These are phyloP conservation scores for Prunella vulgaris DNA, from an alignment of 257 asterid species.

Conservation along the genomic window DNA sequence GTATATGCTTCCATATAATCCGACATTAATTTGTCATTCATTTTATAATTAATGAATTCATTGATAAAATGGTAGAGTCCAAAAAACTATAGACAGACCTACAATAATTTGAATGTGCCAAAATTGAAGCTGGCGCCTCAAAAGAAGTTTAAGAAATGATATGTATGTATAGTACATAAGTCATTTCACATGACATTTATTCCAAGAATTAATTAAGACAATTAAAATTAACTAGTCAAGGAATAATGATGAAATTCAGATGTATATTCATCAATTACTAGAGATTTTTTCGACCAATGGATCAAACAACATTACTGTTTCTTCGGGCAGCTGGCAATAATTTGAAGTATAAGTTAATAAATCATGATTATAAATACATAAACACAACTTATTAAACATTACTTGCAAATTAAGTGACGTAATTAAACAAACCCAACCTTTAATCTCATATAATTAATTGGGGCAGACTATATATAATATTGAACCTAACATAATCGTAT, in stretches of 20 bases:
- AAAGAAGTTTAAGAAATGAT: neutral
- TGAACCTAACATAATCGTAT: too few species aligned
- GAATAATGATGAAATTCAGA: neutral
- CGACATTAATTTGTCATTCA: neutral
- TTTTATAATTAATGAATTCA: neutral
- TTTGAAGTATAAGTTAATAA: neutral
- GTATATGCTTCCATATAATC: neutral
- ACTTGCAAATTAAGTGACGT: neutral
- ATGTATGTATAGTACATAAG: neutral
- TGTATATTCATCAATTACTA: neutral
- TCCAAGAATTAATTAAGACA: neutral
- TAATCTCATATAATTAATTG: too few species aligned
- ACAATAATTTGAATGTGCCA: conserved; percentile 20
- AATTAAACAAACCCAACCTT: too few species aligned
- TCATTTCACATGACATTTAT: neutral
- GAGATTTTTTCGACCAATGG: neutral
- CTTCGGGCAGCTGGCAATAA: neutral
- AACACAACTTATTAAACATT: neutral
- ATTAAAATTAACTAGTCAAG: neutral
- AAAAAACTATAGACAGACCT: neutral
- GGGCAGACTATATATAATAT: too few species aligned
- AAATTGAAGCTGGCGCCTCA: conserved; percentile 3
- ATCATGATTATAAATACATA: conserved; percentile 1
- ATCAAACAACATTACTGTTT: neutral
- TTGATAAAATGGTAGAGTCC: neutral